Evolutionary conservation across 345 rosid genomes (phyloP).

Genomic region (Brassica juncea): DNA sequence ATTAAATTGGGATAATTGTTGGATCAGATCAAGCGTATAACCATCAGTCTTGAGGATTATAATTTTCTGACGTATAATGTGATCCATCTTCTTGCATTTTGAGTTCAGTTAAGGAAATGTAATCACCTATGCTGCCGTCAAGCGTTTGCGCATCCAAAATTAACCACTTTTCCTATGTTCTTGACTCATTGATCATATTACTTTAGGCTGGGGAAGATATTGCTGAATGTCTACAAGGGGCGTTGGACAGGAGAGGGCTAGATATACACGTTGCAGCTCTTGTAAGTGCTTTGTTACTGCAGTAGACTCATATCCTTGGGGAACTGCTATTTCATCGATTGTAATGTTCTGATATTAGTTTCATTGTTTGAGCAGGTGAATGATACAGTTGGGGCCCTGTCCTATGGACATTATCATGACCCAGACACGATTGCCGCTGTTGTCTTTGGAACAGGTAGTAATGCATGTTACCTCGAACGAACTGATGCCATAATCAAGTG

Average conservation of each 20-base stretch:
- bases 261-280: constrained; percentile 66
- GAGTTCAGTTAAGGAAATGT: not conserved
- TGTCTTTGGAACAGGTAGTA: constrained; percentile 89
- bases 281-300: constrained; percentile 49
- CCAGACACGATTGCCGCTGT: constrained; percentile 91
- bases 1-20: not conserved
- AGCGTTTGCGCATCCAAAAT: not conserved
- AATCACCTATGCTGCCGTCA: not conserved
- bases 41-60: not conserved
- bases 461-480: constrained; percentile 91
- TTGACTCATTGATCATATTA: constrained; percentile 20
- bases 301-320: not conserved
- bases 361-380: constrained; percentile 61
- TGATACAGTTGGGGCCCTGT: constrained; percentile 89
- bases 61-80: not conserved
- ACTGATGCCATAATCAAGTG: constrained; percentile 88
- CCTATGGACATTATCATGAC: constrained; percentile 89
- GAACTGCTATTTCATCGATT: constrained; percentile 8
- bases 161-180: not conserved
- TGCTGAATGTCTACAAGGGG: constrained; percentile 58
- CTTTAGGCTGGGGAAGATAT: constrained; percentile 80
- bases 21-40: not conserved
- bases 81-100: constrained; percentile 11
- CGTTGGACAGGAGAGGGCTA: constrained; percentile 60
- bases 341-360: constrained; percentile 6